Conservation (phyloP, 768 basidiomycete genomes). For the Psilocybe cyanescens region DNA sequence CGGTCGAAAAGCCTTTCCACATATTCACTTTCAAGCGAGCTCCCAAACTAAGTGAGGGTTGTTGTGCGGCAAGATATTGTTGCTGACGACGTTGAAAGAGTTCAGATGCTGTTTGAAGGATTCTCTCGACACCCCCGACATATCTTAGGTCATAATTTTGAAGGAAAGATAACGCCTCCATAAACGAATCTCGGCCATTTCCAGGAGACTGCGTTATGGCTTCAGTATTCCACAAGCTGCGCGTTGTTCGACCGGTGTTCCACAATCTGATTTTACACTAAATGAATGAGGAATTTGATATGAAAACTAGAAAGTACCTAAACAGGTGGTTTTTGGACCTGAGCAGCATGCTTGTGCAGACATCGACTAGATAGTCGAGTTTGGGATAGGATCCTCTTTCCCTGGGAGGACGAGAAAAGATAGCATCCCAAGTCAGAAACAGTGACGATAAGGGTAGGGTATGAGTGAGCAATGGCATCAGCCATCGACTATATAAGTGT, state of each 20-base stretch:
- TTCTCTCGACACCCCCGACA: constrained; percentile 70
- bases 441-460: constrained; percentile 68
- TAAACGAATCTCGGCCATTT: constrained; percentile 65
- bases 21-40: constrained; percentile 59
- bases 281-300: constrained; percentile 1
- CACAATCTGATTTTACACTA: constrained; percentile 49
- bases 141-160: constrained; percentile 66
- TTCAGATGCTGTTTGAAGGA: constrained; percentile 71
- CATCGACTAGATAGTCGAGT: constrained; percentile 69
- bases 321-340: constrained; percentile 56
- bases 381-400: constrained; percentile 61
- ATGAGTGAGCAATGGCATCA: constrained; percentile 71
- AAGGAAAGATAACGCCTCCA: constrained; percentile 66
- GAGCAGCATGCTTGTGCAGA: constrained; percentile 73
- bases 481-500: constrained; percentile 61
- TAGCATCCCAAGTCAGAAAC: constrained; percentile 69
- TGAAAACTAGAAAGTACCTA: constrained; percentile 38
- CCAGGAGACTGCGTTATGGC: constrained; percentile 37
- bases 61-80: constrained; percentile 33
- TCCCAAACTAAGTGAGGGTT: constrained; percentile 49
- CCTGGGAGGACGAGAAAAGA: constrained; percentile 64
- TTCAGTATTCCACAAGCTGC: constrained; percentile 61
- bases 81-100: constrained; percentile 55
- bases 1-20: constrained; percentile 72
- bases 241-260: constrained; percentile 43